These are phyloP conservation scores for Asterophora parasitica DNA, from an alignment of 768 basidiomycete species.

Conservation along the genomic window DNA sequence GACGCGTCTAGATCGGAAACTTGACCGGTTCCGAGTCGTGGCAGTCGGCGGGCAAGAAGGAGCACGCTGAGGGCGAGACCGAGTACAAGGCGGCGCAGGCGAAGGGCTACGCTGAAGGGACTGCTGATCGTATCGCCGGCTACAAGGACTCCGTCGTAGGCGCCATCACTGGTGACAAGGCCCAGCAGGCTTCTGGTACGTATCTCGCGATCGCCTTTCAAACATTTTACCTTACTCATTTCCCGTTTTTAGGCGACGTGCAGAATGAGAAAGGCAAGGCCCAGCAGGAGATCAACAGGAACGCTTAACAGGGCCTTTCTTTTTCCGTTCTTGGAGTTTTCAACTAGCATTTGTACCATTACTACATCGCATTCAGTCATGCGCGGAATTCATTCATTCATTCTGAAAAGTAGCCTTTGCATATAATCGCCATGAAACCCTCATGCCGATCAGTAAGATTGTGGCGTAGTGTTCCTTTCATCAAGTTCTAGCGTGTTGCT, in stretches of 20 bases:
- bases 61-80: conserved; percentile 48
- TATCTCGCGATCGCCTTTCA: neutral
- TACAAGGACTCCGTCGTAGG: conserved; percentile 48
- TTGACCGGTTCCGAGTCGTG: conserved; percentile 41
- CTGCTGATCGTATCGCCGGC: conserved; percentile 37
- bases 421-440: too few species aligned
- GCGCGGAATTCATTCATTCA: too few species aligned
- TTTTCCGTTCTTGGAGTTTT: neutral
- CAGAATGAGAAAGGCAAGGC: conserved; percentile 27
- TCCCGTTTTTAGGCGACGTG: conserved; percentile 39
- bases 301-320: neutral
- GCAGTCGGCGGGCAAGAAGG: conserved; percentile 45
- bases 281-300: conserved; percentile 20
- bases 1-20: conserved; percentile 33
- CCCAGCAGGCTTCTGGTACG: conserved; percentile 37
- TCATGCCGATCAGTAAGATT: too few species aligned
- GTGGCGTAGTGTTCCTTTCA: too few species aligned
- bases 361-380: too few species aligned
- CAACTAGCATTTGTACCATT: too few species aligned
- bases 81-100: conserved; percentile 47
- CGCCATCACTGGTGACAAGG: conserved; percentile 45
- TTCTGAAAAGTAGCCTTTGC: too few species aligned
- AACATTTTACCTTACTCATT: neutral
- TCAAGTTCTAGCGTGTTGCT: too few species aligned
- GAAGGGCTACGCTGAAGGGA: conserved; percentile 46